Percentiles rank a stretch among this genome's conserved stretches.
Evolutionary conservation across 306 rosid species (phyloP).

Genomic region (Gynostemma pentaphyllum): DNA sequence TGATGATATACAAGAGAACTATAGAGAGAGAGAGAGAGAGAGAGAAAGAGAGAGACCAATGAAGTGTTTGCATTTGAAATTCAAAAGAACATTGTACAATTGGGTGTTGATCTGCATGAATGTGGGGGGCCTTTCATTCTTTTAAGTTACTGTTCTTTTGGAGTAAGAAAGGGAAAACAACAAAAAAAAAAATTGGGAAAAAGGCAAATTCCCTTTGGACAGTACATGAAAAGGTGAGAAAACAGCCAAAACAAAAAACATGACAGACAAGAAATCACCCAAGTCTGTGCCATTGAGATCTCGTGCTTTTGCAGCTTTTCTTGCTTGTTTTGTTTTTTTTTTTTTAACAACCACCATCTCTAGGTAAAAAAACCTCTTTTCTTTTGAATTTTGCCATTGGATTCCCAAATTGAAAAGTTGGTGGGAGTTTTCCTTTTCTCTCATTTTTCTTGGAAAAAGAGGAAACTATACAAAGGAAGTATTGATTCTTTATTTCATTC

Average conservation of each 20-base stretch:
- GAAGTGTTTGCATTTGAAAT: too few relatives aligned
- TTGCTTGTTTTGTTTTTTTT: too few relatives aligned
- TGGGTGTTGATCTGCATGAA: too few relatives aligned
- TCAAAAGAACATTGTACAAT: too few relatives aligned
- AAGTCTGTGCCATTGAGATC: conserved; percentile 17
- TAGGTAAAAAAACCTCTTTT: background rate
- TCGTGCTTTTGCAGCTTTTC: background rate
- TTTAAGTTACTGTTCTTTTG: too few relatives aligned
- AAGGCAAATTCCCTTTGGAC: conserved; percentile 27
- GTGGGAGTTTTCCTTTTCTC: background rate
- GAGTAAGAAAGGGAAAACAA: too few relatives aligned
- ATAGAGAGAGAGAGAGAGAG: too few relatives aligned
- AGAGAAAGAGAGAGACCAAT: too few relatives aligned
- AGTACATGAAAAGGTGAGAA: conserved; percentile 20
- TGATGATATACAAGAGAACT: too few relatives aligned
- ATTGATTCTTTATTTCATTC: background rate
- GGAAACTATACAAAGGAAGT: background rate
- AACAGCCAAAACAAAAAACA: conserved; percentile 15
- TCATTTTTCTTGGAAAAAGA: background rate
- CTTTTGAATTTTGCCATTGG: background rate
- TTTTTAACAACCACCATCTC: too few relatives aligned
- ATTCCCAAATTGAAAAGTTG: background rate
- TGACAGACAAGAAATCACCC: conserved; percentile 28
- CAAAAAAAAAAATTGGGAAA: background rate
- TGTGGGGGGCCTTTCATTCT: too few relatives aligned